phyloP scores from a whole-genome alignment of 108 stramenopile genomes.

The Skeletonema potamos region DNA sequence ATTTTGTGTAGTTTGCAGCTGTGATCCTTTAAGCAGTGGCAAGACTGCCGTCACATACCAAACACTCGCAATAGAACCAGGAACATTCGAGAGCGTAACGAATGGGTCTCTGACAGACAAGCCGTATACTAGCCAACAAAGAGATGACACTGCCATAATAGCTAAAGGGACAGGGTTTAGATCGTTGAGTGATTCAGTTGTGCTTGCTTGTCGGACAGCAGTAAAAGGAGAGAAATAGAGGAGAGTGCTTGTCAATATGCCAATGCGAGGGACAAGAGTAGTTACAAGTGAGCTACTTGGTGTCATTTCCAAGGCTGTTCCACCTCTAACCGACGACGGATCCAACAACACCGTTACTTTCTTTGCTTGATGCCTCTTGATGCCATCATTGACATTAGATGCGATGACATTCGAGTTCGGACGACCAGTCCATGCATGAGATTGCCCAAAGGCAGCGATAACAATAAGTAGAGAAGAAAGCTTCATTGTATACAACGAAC shows the following conservation, averaged over 20 bases:
- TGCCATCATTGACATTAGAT: background rate
- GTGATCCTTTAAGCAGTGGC: conserved; percentile 21
- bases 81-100: conserved; percentile 51
- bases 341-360: background rate
- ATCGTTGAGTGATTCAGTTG: conserved; percentile 20
- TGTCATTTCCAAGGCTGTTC: conserved; percentile 18
- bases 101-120: conserved; percentile 45
- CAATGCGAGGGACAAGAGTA: conserved; percentile 41
- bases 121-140: conserved; percentile 54
- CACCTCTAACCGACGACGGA: conserved; percentile 4
- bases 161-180: conserved; percentile 54
- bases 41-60: conserved; percentile 44
- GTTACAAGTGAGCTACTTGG: conserved; percentile 8
- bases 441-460: background rate
- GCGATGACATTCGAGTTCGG: background rate
- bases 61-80: conserved; percentile 43
- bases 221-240: conserved; percentile 50
- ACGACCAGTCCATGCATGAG: background rate
- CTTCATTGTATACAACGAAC: background rate
- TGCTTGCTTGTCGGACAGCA: conserved; percentile 39
- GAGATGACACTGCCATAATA: conserved; percentile 49
- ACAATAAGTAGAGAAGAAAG: background rate
- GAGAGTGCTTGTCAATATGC: conserved; percentile 45
- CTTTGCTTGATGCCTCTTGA: background rate
- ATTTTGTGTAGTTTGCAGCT: conserved; percentile 27